Conservation (phyloP, 441 rosid genomes). For the Eruca vesicaria region DNA sequence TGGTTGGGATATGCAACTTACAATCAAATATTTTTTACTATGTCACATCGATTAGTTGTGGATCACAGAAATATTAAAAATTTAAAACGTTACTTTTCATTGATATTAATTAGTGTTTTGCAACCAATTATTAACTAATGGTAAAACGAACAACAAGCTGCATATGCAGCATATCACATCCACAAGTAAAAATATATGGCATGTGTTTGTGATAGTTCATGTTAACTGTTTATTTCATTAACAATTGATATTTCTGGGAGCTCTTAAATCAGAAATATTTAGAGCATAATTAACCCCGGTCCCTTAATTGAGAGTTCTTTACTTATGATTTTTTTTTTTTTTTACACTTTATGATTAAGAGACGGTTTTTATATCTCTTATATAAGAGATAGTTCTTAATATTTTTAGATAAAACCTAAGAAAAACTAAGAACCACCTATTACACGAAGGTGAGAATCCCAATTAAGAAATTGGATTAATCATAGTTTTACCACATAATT, state of each 20-base stretch:
- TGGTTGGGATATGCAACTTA: not conserved
- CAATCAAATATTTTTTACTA: not conserved
- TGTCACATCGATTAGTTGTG: not conserved
- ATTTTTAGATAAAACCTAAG: too few relatives aligned
- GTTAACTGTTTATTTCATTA: not conserved
- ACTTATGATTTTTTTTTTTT: too few relatives aligned
- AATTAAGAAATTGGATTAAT: too few relatives aligned
- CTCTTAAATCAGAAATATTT: not conserved
- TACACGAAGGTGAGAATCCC: too few relatives aligned
- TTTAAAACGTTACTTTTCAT: not conserved
- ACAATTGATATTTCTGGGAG: not conserved
- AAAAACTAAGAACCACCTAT: too few relatives aligned
- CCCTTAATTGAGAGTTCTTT: too few relatives aligned
- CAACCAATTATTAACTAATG: not conserved
- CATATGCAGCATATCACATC: not conserved
- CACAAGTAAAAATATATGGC: not conserved
- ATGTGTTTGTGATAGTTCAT: not conserved
- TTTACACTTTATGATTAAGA: too few relatives aligned
- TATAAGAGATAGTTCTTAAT: too few relatives aligned
- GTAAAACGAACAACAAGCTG: not conserved
- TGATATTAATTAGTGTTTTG: not conserved
- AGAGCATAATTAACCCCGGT: too few relatives aligned
- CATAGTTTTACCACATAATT: too few relatives aligned
- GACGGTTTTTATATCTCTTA: too few relatives aligned
- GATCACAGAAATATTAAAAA: not conserved